These are phyloP conservation scores for Cordyceps pruinosa DNA, from an alignment of 2,329 filamentous ascomycete genomes.

Conservation along the genomic window DNA sequence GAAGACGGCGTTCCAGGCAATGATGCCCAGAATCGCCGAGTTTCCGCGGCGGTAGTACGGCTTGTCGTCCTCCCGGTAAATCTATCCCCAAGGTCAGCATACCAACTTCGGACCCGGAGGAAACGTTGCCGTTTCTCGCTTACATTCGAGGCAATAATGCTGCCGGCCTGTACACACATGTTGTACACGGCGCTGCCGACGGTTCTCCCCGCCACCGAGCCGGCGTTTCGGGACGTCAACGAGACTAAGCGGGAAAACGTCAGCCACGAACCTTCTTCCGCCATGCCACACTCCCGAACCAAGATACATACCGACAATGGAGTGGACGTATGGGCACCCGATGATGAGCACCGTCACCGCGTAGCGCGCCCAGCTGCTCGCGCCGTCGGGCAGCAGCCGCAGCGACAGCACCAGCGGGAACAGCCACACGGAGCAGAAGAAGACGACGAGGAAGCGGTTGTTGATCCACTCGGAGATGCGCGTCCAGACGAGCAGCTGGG, in stretches of 20 bases:
- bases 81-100: constrained; percentile 13
- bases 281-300: neutral
- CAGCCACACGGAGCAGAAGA: constrained; percentile 14
- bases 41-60: constrained; percentile 39
- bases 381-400: constrained; percentile 21
- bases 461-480: constrained; percentile 30
- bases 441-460: constrained; percentile 24
- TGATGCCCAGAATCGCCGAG: constrained; percentile 44
- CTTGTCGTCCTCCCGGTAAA: constrained; percentile 27
- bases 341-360: constrained; percentile 24
- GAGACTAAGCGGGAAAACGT: neutral
- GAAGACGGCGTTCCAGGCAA: constrained; percentile 25
- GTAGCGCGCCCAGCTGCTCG: constrained; percentile 25
- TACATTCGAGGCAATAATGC: constrained; percentile 32
- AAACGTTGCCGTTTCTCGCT: neutral
- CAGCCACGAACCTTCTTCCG: neutral
- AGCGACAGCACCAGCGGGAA: constrained; percentile 20
- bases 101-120: too few relatives aligned
- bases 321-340: constrained; percentile 28
- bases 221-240: constrained; percentile 42
- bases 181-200: constrained; percentile 60
- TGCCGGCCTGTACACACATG: constrained; percentile 40
- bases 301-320: constrained; percentile 25
- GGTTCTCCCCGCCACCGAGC: constrained; percentile 53
- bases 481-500: constrained; percentile 26